A percentile compares a stretch with the other conserved stretches of the same genome.
Conservation (phyloP, 1,139 yeast species). For the Taphrina sp. region DNA sequence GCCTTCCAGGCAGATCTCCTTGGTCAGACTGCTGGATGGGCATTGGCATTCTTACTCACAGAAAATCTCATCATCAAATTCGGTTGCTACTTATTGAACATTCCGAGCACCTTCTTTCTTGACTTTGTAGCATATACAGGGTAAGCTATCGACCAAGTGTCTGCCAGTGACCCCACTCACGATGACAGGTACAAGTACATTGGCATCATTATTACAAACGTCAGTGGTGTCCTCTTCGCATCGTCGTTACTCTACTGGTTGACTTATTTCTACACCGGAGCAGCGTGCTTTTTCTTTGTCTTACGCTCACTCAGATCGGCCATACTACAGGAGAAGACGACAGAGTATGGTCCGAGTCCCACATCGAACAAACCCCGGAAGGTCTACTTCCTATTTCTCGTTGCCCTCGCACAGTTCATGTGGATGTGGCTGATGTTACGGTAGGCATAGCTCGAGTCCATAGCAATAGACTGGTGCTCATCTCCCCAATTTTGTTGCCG, state of each 20-base stretch:
- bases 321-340: constrained; percentile 57
- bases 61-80: constrained; percentile 64
- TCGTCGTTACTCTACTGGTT: constrained; percentile 49
- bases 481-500: no score
- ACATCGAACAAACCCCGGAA: constrained; percentile 66
- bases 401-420: constrained; percentile 75
- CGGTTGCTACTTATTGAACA: constrained; percentile 61
- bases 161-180: background rate
- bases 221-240: constrained; percentile 47
- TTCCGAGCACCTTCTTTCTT: constrained; percentile 52
- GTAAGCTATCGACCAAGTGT: background rate
- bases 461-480: no score
- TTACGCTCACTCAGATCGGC: constrained; percentile 81
- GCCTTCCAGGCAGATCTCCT: constrained; percentile 90
- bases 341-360: constrained; percentile 59
- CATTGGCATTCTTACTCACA: constrained; percentile 73
- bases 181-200: constrained; percentile 68
- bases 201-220: constrained; percentile 51
- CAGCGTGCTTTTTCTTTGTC: constrained; percentile 49
- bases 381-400: constrained; percentile 79
- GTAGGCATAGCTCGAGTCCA: no score
- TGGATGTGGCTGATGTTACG: constrained; percentile 59
- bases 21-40: constrained; percentile 87
- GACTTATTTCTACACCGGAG: constrained; percentile 46
- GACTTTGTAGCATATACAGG: constrained; percentile 90